These are phyloP conservation scores for Polyporus arcularius DNA, from an alignment of 768 basidiomycete genomes.

Conservation along the genomic window DNA sequence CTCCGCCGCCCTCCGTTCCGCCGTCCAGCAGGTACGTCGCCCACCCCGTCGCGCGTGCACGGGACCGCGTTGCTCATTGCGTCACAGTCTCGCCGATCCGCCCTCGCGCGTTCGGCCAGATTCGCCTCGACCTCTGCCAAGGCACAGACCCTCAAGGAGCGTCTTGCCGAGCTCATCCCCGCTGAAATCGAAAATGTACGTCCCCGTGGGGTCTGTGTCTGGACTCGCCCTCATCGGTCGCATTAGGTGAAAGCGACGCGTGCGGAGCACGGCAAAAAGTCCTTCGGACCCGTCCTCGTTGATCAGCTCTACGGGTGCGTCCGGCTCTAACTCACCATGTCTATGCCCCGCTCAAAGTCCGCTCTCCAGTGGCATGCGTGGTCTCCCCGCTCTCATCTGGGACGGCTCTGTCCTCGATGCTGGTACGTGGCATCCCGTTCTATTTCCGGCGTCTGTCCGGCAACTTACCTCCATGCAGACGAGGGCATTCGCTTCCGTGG, in stretches of 20 bases:
- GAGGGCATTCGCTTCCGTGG: slow-evolving; percentile 99
- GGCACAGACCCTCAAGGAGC: slow-evolving; percentile 84
- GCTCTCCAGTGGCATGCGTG: slow-evolving; percentile 73
- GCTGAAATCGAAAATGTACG: slow-evolving; percentile 73
- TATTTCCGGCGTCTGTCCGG: neutral
- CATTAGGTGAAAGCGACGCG: slow-evolving; percentile 79
- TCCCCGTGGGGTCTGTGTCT: neutral
- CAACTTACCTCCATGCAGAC: slow-evolving; percentile 46
- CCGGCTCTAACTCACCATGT: slow-evolving; percentile 1
- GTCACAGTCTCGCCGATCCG: slow-evolving; percentile 50
- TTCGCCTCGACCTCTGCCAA: slow-evolving; percentile 68
- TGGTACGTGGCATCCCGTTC: slow-evolving; percentile 44
- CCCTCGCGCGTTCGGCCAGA: slow-evolving; percentile 51
- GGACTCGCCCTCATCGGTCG: neutral
- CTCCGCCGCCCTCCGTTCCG: slow-evolving; percentile 34
- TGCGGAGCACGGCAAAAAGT: slow-evolving; percentile 86
- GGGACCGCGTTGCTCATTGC: slow-evolving; percentile 2
- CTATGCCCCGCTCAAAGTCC: slow-evolving; percentile 7
- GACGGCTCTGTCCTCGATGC: slow-evolving; percentile 97
- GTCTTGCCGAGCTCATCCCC: slow-evolving; percentile 92
- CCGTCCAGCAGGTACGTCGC: slow-evolving; percentile 35
- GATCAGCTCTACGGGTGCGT: slow-evolving; percentile 87
- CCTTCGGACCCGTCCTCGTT: slow-evolving; percentile 88
- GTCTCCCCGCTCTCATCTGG: slow-evolving; percentile 94
- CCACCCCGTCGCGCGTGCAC: slow-evolving; percentile 1